A percentile compares a stretch with the other conserved stretches of the same genome.
Conservation (phyloP, 306 rosid species). For the Boehmeria nivea region DNA sequence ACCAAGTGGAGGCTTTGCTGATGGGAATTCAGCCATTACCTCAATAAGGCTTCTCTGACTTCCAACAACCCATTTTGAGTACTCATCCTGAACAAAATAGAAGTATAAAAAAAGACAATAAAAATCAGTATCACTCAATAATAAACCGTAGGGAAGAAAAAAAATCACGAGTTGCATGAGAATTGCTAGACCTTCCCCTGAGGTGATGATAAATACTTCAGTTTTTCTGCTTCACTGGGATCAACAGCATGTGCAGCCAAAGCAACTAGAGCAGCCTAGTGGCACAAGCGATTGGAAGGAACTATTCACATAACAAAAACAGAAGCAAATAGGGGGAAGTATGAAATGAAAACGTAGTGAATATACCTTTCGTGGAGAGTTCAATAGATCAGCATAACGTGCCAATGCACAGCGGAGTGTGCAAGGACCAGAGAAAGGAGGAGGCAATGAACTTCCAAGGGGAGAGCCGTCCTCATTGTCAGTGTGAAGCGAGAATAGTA, state of each 20-base stretch:
- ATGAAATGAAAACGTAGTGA: not conserved
- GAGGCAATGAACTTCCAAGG: conserved; percentile 69
- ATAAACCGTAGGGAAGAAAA: conserved; percentile 2
- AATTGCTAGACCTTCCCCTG: conserved; percentile 74
- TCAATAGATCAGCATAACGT: conserved; percentile 75
- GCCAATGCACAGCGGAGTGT: conserved; percentile 66
- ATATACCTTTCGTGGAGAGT: conserved; percentile 79
- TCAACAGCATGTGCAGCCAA: conserved; percentile 86
- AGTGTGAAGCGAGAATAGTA: conserved; percentile 66
- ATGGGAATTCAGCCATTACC: conserved; percentile 90
- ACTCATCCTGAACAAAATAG: conserved; percentile 63
- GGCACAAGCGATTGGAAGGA: conserved; percentile 12
- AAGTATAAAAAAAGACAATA: conserved; percentile 6
- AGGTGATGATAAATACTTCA: conserved; percentile 75
- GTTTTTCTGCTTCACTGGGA: conserved; percentile 69
- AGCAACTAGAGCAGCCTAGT: conserved; percentile 76
- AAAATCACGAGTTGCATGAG: conserved; percentile 1
- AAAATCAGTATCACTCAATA: not conserved
- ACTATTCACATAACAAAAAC: conserved; percentile 5
- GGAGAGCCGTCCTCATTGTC: conserved; percentile 84
- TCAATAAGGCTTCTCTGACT: conserved; percentile 93
- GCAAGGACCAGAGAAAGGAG: conserved; percentile 92
- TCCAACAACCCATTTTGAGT: conserved; percentile 81
- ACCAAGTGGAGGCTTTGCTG: conserved; percentile 87
- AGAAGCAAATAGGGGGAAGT: not conserved